phyloP scores from a whole-genome alignment of 805 yeast genomes.

The Metschnikowia lachancei region DNA sequence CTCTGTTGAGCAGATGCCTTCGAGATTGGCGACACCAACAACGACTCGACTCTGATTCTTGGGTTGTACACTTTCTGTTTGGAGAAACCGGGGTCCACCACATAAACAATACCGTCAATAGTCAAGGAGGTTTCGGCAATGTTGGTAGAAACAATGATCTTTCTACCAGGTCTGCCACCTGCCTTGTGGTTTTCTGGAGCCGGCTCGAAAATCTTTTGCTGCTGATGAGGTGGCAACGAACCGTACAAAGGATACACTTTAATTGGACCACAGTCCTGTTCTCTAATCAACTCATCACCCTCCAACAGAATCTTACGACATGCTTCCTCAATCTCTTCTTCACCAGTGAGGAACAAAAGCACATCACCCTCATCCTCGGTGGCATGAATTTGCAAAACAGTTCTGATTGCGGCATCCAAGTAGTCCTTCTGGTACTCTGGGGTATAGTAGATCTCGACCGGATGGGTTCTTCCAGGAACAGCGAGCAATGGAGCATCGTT shows the following conservation, averaged over 20 bases:
- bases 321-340: conserved; percentile 97
- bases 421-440: conserved; percentile 96
- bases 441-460: conserved; percentile 94
- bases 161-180: conserved; percentile 91
- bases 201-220: conserved; percentile 87
- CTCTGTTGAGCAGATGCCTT: conserved; percentile 98
- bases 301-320: conserved; percentile 84
- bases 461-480: conserved; percentile 97
- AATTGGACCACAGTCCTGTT: conserved; percentile 86
- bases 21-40: conserved; percentile 92
- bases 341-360: conserved; percentile 86
- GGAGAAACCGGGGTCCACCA: conserved; percentile 95
- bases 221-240: conserved; percentile 93
- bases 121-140: conserved; percentile 98
- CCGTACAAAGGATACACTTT: conserved; percentile 93
- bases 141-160: conserved; percentile 87
- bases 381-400: conserved; percentile 94
- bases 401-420: conserved; percentile 89
- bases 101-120: conserved; percentile 95
- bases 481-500: conserved; percentile 90
- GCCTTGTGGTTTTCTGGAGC: conserved; percentile 74
- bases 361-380: conserved; percentile 94
- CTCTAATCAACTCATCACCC: conserved; percentile 84
- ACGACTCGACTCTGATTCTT: conserved; percentile 89
- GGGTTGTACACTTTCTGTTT: conserved; percentile 97